A percentile compares a stretch with the other conserved stretches of the same genome.
Evolutionary conservation across 306 rosid genomes (phyloP).

Genomic region (Vigna reflexopilosa): DNA sequence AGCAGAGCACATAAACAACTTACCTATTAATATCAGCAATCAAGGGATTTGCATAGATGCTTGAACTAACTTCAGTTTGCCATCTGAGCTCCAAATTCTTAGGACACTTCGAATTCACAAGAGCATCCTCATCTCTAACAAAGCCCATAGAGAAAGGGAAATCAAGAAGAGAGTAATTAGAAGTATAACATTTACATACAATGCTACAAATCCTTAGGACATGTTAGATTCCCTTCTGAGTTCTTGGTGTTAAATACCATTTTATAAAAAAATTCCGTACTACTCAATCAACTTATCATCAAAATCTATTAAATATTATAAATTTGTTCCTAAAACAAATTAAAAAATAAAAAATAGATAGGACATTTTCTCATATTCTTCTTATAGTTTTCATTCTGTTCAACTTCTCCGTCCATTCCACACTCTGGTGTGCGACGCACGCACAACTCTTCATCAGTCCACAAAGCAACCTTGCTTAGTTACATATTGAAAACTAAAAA

Average conservation of each 20-base stretch:
- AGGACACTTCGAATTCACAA: slow-evolving; percentile 85
- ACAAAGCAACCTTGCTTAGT: background rate
- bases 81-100: slow-evolving; percentile 94
- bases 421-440: background rate
- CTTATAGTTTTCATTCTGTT: background rate
- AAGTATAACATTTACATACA: background rate
- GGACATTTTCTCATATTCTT: background rate
- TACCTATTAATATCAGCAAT: slow-evolving; percentile 95
- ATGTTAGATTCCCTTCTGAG: background rate
- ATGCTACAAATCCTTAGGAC: background rate
- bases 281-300: background rate
- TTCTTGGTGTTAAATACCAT: background rate
- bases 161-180: background rate
- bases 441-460: background rate
- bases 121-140: slow-evolving; percentile 88
- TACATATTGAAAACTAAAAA: background rate
- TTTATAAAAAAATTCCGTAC: background rate
- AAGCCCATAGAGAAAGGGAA: background rate
- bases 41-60: slow-evolving; percentile 94
- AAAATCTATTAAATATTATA: background rate
- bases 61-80: slow-evolving; percentile 99
- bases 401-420: slow-evolving; percentile 4
- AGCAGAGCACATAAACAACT: slow-evolving; percentile 13
- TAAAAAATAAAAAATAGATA: background rate
- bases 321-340: background rate